These are phyloP conservation scores for Keithomyces neogunnii DNA, from an alignment of 2,329 filamentous ascomycete genomes.

Conservation along the genomic window DNA sequence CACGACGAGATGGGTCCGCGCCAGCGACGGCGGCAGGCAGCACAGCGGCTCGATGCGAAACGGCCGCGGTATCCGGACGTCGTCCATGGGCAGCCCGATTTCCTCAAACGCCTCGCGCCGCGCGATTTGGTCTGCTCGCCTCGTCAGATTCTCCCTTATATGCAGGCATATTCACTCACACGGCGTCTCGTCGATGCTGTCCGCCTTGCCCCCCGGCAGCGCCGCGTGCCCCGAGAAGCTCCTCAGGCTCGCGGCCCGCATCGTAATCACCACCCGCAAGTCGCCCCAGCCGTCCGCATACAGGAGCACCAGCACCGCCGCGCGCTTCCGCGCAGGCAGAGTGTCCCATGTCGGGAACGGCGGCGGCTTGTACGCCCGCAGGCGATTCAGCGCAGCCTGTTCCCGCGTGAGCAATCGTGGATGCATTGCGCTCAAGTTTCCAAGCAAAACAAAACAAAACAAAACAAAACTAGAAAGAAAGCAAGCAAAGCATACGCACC, in stretches of 20 bases:
- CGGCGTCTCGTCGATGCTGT: constrained; percentile 48
- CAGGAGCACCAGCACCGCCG: constrained; percentile 79
- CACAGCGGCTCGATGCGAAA: constrained; percentile 86
- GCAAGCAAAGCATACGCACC: constrained; percentile 30
- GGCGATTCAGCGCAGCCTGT: constrained; percentile 50
- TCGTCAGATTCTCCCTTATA: background rate
- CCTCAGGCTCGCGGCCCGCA: constrained; percentile 54
- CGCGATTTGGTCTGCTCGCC: constrained; percentile 63
- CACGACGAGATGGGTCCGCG: constrained; percentile 65
- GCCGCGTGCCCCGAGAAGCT: constrained; percentile 80
- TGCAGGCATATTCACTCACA: constrained; percentile 32
- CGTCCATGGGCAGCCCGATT: constrained; percentile 74
- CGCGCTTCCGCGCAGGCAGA: constrained; percentile 58
- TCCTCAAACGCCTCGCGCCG: constrained; percentile 88
- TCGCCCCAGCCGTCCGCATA: constrained; percentile 80
- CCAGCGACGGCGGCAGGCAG: constrained; percentile 68
- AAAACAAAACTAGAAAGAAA: background rate
- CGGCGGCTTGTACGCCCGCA: constrained; percentile 53
- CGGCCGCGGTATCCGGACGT: constrained; percentile 59
- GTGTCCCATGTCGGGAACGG: constrained; percentile 54
- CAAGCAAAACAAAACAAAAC: background rate
- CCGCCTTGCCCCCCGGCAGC: constrained; percentile 71
- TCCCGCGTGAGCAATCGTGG: constrained; percentile 4
- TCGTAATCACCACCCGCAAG: constrained; percentile 62
- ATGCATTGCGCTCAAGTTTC: constrained; percentile 1